A percentile compares a stretch with the other conserved stretches of the same genome.
Evolutionary conservation across 1,284 basidiomycete genomes (phyloP).

Genomic region (Ceratobasidium sp.): DNA sequence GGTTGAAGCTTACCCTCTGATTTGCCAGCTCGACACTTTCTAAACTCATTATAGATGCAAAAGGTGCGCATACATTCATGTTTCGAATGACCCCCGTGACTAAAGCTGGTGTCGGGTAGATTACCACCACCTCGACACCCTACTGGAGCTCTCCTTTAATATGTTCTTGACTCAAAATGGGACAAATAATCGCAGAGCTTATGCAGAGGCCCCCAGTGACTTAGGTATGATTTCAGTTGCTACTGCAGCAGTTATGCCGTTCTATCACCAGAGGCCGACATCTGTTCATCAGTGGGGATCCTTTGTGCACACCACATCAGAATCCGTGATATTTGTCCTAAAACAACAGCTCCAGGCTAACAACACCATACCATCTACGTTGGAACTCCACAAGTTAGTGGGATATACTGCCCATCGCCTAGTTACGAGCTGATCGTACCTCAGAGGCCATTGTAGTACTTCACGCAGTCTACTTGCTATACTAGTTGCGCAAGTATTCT

Average conservation of each 20-base stretch:
- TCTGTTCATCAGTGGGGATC: no score
- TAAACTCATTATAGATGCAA: conserved; percentile 40
- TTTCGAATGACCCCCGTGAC: neutral
- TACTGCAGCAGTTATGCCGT: no score
- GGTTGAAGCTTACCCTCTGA: neutral
- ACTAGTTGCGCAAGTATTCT: neutral
- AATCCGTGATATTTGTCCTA: no score
- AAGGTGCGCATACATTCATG: conserved; percentile 43
- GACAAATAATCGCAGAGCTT: conserved; percentile 13
- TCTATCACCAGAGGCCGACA: no score
- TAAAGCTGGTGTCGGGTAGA: neutral
- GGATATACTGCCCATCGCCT: no score
- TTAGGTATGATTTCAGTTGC: no score
- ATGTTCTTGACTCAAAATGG: conserved; percentile 32
- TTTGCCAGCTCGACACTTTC: conserved; percentile 6
- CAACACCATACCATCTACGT: no score
- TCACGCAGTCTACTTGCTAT: neutral
- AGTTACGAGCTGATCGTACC: neutral
- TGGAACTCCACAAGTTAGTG: no score
- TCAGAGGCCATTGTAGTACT: neutral
- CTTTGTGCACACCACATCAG: no score
- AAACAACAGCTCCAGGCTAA: no score
- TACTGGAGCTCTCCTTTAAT: conserved; percentile 38
- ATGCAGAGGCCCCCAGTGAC: conserved; percentile 7
- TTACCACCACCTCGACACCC: conserved; percentile 37